phyloP scores from a whole-genome alignment of 2,329 filamentous ascomycete genomes.

The Pezicula radicicola region DNA sequence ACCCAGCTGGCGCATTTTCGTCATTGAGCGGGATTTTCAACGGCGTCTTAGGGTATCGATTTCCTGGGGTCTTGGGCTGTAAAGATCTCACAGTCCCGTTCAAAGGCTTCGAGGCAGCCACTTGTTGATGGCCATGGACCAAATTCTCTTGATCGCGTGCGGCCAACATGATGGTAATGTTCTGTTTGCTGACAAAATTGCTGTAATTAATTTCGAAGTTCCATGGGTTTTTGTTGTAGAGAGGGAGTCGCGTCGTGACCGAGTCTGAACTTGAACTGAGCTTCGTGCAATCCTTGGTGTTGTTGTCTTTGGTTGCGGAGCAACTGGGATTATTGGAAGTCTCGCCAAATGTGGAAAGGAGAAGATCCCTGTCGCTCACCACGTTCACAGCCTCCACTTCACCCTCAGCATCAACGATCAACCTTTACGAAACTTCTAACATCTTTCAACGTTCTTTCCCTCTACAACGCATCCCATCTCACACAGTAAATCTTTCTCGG shows the following conservation, averaged over 20 bases:
- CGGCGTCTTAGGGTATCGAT: constrained; percentile 77
- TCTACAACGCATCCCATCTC: constrained; percentile 4
- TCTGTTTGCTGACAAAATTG: not conserved
- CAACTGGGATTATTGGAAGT: not conserved
- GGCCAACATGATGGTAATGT: constrained; percentile 62
- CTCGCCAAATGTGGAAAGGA: constrained; percentile 1
- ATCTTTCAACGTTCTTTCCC: not conserved
- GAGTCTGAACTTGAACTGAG: not conserved
- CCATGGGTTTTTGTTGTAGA: not conserved
- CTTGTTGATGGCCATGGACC: constrained; percentile 70
- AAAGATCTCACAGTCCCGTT: constrained; percentile 61
- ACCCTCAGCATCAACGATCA: not conserved
- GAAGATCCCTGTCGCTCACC: not conserved
- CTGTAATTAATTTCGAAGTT: not conserved
- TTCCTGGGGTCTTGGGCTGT: constrained; percentile 75
- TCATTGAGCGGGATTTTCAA: constrained; percentile 76
- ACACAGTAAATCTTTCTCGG: not conserved
- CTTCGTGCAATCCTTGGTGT: not conserved
- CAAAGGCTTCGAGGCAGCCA: constrained; percentile 67
- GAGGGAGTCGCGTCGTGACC: not conserved
- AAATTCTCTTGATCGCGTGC: constrained; percentile 86
- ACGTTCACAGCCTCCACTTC: constrained; percentile 1
- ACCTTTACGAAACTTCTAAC: not conserved
- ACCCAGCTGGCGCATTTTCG: constrained; percentile 68
- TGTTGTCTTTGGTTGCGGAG: constrained; percentile 4